Conservation (phyloP, 257 asterid species). For the Scutellaria baicalensis region DNA sequence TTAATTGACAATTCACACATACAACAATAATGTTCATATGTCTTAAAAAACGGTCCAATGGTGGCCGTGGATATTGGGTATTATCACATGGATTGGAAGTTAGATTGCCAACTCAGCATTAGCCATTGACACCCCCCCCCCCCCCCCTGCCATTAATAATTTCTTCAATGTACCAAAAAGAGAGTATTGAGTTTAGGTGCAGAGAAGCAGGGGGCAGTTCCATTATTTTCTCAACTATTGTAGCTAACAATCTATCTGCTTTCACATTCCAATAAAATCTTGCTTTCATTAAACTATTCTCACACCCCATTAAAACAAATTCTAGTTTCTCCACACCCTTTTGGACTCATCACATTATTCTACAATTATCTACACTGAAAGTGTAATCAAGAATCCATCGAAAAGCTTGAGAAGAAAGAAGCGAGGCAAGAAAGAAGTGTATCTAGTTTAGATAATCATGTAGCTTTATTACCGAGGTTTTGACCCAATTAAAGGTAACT, state of each 20-base stretch:
- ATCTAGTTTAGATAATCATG: background rate
- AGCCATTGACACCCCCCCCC: background rate
- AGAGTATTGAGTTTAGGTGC: conserved; percentile 1
- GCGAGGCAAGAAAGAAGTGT: too few species aligned
- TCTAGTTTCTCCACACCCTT: background rate
- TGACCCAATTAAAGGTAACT: conserved; percentile 28
- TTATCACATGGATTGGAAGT: conserved; percentile 19
- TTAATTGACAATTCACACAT: too few species aligned
- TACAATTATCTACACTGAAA: background rate
- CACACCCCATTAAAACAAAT: background rate
- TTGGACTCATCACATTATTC: conserved; percentile 16
- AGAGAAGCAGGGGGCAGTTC: background rate
- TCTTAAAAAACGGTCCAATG: background rate
- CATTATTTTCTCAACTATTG: background rate
- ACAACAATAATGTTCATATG: too few species aligned
- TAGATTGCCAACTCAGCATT: conserved; percentile 25
- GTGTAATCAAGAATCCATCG: conserved; percentile 9
- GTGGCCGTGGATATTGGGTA: conserved; percentile 7
- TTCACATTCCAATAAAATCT: conserved; percentile 8
- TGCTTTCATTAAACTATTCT: background rate
- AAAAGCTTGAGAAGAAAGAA: background rate
- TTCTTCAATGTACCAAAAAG: background rate
- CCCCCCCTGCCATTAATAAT: background rate
- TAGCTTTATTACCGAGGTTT: conserved; percentile 6
- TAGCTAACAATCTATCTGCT: background rate